A percentile compares a stretch with the other conserved stretches of the same genome.
These are phyloP conservation scores for Aspergillus amoenus DNA, from an alignment of 2,329 filamentous ascomycete genomes.

Conservation along the genomic window DNA sequence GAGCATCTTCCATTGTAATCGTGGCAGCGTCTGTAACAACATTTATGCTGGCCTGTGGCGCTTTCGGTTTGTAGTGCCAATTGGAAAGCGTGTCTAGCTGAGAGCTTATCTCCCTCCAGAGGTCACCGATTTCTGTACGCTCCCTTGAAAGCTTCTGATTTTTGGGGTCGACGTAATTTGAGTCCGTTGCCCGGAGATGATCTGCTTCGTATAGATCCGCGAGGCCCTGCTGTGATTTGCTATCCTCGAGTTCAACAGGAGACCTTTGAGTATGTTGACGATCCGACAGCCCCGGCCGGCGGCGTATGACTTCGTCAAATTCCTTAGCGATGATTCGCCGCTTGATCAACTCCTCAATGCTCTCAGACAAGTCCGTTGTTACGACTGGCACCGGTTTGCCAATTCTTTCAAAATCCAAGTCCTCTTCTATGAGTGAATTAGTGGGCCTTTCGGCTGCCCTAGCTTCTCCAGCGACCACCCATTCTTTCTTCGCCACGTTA, in stretches of 20 bases:
- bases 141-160: conserved; percentile 81
- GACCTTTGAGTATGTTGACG: conserved; percentile 66
- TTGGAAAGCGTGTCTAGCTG: conserved; percentile 87
- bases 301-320: conserved; percentile 86
- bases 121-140: conserved; percentile 74
- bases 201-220: conserved; percentile 95
- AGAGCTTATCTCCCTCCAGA: conserved; percentile 79
- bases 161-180: conserved; percentile 75
- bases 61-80: conserved; percentile 94
- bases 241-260: conserved; percentile 79
- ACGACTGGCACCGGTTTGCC: conserved; percentile 95
- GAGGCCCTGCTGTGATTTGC: conserved; percentile 80
- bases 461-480: conserved; percentile 88
- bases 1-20: conserved; percentile 90
- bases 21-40: conserved; percentile 90
- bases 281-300: conserved; percentile 72
- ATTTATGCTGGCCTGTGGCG: conserved; percentile 74
- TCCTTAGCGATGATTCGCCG: conserved; percentile 83
- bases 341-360: conserved; percentile 92
- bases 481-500: conserved; percentile 85
- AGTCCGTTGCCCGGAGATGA: conserved; percentile 74
- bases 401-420: conserved; percentile 91
- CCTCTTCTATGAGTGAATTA: conserved; percentile 91
- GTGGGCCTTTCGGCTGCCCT: conserved; percentile 75
- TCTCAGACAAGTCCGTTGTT: conserved; percentile 84